These are phyloP conservation scores for Suhomyces sp. DNA, from an alignment of 805 yeast genomes.

Conservation along the genomic window DNA sequence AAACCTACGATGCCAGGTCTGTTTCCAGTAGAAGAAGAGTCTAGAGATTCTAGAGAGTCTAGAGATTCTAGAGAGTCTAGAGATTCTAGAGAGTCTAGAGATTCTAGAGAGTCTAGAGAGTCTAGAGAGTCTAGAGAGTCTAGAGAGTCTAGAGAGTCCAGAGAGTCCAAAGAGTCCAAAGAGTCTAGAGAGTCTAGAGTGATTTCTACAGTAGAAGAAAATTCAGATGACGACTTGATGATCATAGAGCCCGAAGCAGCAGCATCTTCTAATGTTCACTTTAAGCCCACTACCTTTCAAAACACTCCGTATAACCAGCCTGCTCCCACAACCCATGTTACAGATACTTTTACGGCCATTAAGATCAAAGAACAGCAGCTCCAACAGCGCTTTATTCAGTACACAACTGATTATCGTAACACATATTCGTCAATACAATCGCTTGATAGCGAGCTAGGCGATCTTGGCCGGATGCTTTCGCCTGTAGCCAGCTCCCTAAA, in stretches of 20 bases:
- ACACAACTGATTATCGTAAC: background rate
- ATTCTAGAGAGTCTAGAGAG: too few species aligned
- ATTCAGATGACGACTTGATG: conserved; percentile 11
- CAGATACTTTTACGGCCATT: conserved; percentile 3
- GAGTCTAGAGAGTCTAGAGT: background rate
- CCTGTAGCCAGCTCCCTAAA: background rate
- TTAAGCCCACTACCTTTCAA: conserved; percentile 13
- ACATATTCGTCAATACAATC: background rate
- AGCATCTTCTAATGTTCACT: conserved; percentile 5
- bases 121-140: background rate
- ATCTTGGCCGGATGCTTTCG: background rate
- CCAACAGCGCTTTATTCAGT: conserved; percentile 4
- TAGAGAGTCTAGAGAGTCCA: too few species aligned
- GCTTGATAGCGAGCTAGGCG: background rate
- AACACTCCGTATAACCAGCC: conserved; percentile 7
- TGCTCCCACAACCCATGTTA: conserved; percentile 8
- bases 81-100: too few species aligned
- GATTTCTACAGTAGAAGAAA: background rate
- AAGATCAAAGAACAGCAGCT: conserved; percentile 3
- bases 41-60: background rate
- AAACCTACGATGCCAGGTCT: background rate
- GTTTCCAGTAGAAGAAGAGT: background rate
- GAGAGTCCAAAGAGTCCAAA: too few species aligned
- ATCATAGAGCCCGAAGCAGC: conserved; percentile 9
- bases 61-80: too few species aligned